phyloP scores from a whole-genome alignment of 768 basidiomycete genomes.

The Suillus sp. region DNA sequence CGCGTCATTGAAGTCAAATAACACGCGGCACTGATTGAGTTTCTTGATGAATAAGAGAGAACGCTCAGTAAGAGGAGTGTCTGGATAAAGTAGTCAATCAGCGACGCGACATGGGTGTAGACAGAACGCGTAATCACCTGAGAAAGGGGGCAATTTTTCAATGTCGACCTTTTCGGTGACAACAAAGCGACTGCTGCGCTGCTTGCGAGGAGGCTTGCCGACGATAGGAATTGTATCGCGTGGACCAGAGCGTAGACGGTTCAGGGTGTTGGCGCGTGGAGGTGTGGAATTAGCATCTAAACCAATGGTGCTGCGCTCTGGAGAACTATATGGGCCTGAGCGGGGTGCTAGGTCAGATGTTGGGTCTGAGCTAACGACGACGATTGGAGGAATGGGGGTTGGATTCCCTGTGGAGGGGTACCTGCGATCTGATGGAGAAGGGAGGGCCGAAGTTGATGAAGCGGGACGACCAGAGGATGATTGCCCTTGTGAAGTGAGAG shows the following conservation, averaged over 20 bases:
- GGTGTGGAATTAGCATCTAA: constrained; percentile 55
- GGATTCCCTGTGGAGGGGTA: constrained; percentile 41
- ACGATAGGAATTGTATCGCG: constrained; percentile 97
- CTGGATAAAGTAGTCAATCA: constrained; percentile 43
- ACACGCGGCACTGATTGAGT: constrained; percentile 91
- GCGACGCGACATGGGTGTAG: constrained; percentile 15
- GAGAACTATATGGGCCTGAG: constrained; percentile 41
- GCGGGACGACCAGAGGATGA: constrained; percentile 46
- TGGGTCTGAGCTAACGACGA: constrained; percentile 80
- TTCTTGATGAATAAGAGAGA: constrained; percentile 92
- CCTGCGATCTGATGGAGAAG: constrained; percentile 61
- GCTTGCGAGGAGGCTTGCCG: constrained; percentile 96
- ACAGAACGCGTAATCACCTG: constrained; percentile 53
- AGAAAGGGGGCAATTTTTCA: constrained; percentile 88
- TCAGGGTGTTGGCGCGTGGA: constrained; percentile 68
- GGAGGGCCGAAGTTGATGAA: constrained; percentile 40
- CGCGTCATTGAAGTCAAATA: constrained; percentile 99
- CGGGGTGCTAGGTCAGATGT: constrained; percentile 49
- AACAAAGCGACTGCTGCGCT: constrained; percentile 95
- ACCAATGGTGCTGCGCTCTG: constrained; percentile 50
- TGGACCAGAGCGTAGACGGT: constrained; percentile 77
- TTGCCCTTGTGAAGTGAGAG: constrained; percentile 42
- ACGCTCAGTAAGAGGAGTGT: constrained; percentile 86
- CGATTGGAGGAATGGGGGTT: constrained; percentile 74
- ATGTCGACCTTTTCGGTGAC: constrained; percentile 96